These are phyloP conservation scores for Backusella liffmaniae DNA, from an alignment of 192 early-diverging fungal genomes.

Conservation along the genomic window DNA sequence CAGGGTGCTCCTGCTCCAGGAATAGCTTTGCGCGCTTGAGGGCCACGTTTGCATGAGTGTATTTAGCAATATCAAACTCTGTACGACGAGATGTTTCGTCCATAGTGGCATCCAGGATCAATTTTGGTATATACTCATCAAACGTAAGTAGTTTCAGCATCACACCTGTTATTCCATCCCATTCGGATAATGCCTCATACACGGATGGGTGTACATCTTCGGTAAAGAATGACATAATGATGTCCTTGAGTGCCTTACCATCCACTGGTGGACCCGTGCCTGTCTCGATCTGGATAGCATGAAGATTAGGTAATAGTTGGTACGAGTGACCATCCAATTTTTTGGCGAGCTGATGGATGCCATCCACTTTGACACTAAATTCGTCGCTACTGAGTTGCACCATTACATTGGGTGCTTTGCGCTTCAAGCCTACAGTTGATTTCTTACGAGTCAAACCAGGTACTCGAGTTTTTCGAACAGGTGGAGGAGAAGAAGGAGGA, in stretches of 20 bases:
- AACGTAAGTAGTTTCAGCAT: slow-evolving; percentile 24
- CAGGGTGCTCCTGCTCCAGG: slow-evolving; percentile 5
- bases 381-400: slow-evolving; percentile 17
- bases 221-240: background rate
- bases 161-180: slow-evolving; percentile 14
- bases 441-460: slow-evolving; percentile 22
- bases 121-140: slow-evolving; percentile 20
- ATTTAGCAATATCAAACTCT: slow-evolving; percentile 8
- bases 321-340: slow-evolving; percentile 18
- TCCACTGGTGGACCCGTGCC: slow-evolving; percentile 8
- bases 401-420: slow-evolving; percentile 20
- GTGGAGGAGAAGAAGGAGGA: background rate
- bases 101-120: slow-evolving; percentile 17
- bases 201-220: background rate
- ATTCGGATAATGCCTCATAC: slow-evolving; percentile 19
- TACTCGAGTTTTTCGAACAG: slow-evolving; percentile 21
- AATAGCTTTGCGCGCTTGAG: slow-evolving; percentile 13
- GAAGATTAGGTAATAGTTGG: background rate
- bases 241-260: slow-evolving; percentile 11
- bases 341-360: background rate
- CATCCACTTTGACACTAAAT: background rate
- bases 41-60: background rate
- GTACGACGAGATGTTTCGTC: slow-evolving; percentile 10
- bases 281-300: slow-evolving; percentile 14
- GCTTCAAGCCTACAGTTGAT: slow-evolving; percentile 16